Evolutionary conservation across 1,139 yeast species (phyloP), one percentile per base, ranked within the genome.

Genomic region (Kodamaea alishanica): DNA sequence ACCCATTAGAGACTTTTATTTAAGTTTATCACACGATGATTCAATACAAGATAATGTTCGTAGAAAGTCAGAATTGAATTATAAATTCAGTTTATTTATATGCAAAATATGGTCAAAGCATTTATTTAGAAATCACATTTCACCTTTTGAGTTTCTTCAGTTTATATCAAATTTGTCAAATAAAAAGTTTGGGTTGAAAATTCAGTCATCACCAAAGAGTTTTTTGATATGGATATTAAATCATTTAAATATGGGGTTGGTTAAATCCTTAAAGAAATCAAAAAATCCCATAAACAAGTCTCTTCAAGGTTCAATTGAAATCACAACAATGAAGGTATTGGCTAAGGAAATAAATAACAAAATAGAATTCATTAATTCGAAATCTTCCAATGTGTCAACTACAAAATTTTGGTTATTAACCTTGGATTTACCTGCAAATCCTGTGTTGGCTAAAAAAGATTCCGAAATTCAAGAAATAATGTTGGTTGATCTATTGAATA

Each of bases 131-230:
- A 59, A 70, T 2, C 88, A 83, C 52, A 68, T 84, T 2, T 79
- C 92, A 0, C 84, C 89, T 0, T 84, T 78, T 50, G 87, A 81
- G 37, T 61, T 85, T 9, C 56, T 82, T 35, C 81, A 78, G 46
- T 63, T 60, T 39, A 58, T 82, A 2, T 59, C 74, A 1, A 49
- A 60, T 1, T 42, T 54, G 11, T 70, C 82, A 1, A 67, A 70
- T 34, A 72, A 70, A 42, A 54, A 58, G 32, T 75, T 74, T 49
- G 54, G 70, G 1, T 46, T 67, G 1, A 60, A 60, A 9, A 49
- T 49, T 8, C 66, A 66, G 33, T 53, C 58, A 3, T 33, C 44
- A 7, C 90, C 94, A 1, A 75, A 74, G 44, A 61, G 60, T 15
- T 77, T 84, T 43, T 49, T 83, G 9, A 53, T 73, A 6, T 83